Evolutionary conservation across 768 basidiomycete genomes (phyloP).

Genomic region (Termitomyces sp.): DNA sequence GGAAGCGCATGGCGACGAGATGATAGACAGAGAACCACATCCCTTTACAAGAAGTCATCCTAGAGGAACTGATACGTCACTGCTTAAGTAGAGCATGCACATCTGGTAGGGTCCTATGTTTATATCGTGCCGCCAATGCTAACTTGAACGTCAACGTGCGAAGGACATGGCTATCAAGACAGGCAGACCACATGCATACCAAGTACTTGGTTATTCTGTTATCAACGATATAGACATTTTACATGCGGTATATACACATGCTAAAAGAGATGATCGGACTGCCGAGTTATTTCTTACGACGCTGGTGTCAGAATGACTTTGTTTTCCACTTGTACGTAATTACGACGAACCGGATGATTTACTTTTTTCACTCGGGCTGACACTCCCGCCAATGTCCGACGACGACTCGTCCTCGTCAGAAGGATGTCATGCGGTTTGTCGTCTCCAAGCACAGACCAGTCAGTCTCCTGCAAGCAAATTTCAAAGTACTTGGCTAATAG

Average conservation of each 20-base stretch:
- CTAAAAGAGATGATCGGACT: no score
- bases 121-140: no score
- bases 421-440: background rate
- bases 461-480: background rate
- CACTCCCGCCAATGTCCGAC: background rate
- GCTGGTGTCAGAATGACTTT: background rate
- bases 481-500: background rate
- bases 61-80: background rate
- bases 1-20: background rate
- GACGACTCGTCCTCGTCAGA: background rate
- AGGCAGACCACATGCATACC: no score
- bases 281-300: background rate
- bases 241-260: no score
- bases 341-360: background rate
- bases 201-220: no score
- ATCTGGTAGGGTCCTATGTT: no score
- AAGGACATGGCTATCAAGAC: no score
- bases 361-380: background rate
- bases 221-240: no score
- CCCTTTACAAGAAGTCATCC: background rate
- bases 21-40: no score
- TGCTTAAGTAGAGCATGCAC: background rate
- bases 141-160: no score
- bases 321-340: background rate
- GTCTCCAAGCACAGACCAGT: background rate